A percentile compares a stretch with the other conserved stretches of the same genome.
phyloP scores from a whole-genome alignment of 331 rosid species.

The Malus hybrid region DNA sequence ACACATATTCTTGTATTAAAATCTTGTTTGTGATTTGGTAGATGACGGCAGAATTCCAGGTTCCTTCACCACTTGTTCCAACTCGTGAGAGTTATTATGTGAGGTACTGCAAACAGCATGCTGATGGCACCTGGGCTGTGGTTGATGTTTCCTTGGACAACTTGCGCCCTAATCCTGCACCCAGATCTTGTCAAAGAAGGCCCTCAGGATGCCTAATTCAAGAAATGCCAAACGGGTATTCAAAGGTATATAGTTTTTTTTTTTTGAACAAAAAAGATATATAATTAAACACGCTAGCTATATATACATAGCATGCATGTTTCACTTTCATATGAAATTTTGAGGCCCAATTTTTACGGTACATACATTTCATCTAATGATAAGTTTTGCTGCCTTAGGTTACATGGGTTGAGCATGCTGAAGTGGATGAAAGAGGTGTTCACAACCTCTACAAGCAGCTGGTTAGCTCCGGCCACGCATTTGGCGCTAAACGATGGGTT shows the following conservation, averaged over 20 bases:
- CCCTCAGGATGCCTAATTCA: slow-evolving; percentile 97
- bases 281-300: neutral
- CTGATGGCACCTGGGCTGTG: slow-evolving; percentile 90
- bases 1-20: neutral
- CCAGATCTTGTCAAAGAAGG: slow-evolving; percentile 60
- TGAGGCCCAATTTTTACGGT: neutral
- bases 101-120: slow-evolving; percentile 83
- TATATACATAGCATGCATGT: neutral
- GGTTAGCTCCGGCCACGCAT: slow-evolving; percentile 79
- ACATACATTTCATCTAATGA: neutral
- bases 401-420: slow-evolving; percentile 93
- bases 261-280: neutral
- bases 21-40: slow-evolving; percentile 7
- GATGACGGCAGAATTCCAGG: slow-evolving; percentile 96
- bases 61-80: slow-evolving; percentile 92
- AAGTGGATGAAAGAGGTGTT: slow-evolving; percentile 91
- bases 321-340: neutral
- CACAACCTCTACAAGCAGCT: slow-evolving; percentile 82
- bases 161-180: slow-evolving; percentile 54
- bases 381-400: slow-evolving; percentile 32
- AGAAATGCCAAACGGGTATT: slow-evolving; percentile 96
- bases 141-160: slow-evolving; percentile 90
- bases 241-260: slow-evolving; percentile 38
- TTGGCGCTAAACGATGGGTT: slow-evolving; percentile 96
- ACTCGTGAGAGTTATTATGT: slow-evolving; percentile 87